These are phyloP conservation scores for Clohesyomyces aquaticus DNA, from an alignment of 495 filamentous ascomycete genomes.

Conservation along the genomic window DNA sequence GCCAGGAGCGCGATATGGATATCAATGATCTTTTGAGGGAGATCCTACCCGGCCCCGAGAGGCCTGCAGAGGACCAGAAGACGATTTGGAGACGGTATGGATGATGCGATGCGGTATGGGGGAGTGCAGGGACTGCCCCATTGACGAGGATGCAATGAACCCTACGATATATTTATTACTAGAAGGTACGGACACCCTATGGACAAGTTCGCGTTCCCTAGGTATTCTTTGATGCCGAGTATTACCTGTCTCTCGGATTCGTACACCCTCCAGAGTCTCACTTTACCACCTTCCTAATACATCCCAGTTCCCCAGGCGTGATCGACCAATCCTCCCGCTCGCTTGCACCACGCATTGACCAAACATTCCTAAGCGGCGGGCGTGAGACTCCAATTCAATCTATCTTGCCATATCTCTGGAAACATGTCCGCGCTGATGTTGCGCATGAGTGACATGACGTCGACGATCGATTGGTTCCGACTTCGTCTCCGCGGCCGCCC, in stretches of 20 bases:
- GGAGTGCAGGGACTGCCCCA: too few relatives aligned
- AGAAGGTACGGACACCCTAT: too few relatives aligned
- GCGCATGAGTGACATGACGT: not conserved
- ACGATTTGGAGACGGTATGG: constrained; percentile 36
- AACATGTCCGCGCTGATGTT: not conserved
- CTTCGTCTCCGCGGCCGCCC: too few relatives aligned
- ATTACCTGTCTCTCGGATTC: not conserved
- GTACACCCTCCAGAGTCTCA: not conserved
- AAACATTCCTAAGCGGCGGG: not conserved
- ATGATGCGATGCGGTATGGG: constrained; percentile 7
- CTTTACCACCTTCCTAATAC: constrained; percentile 18
- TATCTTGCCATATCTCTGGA: constrained; percentile 1
- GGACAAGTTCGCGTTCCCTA: too few relatives aligned
- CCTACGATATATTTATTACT: too few relatives aligned
- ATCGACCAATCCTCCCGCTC: constrained; percentile 17
- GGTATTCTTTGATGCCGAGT: too few relatives aligned
- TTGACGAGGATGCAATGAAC: too few relatives aligned
- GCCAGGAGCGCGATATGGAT: constrained; percentile 43
- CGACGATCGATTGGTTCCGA: not conserved
- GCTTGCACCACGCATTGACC: constrained; percentile 19
- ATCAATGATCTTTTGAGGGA: constrained; percentile 48
- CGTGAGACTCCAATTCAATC: constrained; percentile 13
- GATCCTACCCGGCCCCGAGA: constrained; percentile 44
- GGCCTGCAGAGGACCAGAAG: constrained; percentile 24
- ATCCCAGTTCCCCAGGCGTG: not conserved